These are phyloP conservation scores for Castanea crenata DNA, from an alignment of 306 rosid genomes.

Conservation along the genomic window DNA sequence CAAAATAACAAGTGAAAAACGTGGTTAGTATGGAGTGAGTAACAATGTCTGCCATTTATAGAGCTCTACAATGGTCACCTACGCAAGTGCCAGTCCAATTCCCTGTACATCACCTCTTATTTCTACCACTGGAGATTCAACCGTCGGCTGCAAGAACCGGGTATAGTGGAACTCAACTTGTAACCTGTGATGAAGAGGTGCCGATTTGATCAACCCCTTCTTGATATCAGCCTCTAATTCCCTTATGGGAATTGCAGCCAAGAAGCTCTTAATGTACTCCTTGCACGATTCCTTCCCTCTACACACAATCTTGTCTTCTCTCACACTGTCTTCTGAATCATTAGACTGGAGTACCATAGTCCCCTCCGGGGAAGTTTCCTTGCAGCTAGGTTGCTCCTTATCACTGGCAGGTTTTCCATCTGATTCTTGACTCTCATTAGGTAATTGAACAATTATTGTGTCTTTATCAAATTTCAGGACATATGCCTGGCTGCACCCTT, in stretches of 20 bases:
- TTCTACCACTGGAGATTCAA: slow-evolving; percentile 31
- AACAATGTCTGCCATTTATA: not conserved
- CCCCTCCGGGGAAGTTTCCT: slow-evolving; percentile 30
- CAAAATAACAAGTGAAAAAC: not conserved
- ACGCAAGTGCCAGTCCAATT: not conserved
- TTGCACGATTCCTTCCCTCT: slow-evolving; percentile 92
- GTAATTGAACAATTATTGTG: slow-evolving; percentile 45
- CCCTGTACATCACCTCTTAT: not conserved
- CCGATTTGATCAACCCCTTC: slow-evolving; percentile 79
- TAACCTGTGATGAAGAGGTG: slow-evolving; percentile 81
- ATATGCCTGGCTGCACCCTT: slow-evolving; percentile 93
- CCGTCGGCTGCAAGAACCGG: slow-evolving; percentile 37
- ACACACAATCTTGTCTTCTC: slow-evolving; percentile 55
- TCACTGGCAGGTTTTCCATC: slow-evolving; percentile 49
- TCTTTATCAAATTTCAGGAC: slow-evolving; percentile 74
- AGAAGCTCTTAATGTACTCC: slow-evolving; percentile 92
- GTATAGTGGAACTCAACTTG: slow-evolving; percentile 94
- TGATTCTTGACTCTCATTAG: slow-evolving; percentile 13
- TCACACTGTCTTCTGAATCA: slow-evolving; percentile 39
- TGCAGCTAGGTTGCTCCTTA: not conserved
- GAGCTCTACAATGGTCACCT: not conserved
- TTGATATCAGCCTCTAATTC: slow-evolving; percentile 90
- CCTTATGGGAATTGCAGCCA: slow-evolving; percentile 96
- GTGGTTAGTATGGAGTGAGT: not conserved
- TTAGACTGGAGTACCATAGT: slow-evolving; percentile 24